These are phyloP conservation scores for Aspergillus tanneri DNA, from an alignment of 2,329 filamentous ascomycete species.

Conservation along the genomic window DNA sequence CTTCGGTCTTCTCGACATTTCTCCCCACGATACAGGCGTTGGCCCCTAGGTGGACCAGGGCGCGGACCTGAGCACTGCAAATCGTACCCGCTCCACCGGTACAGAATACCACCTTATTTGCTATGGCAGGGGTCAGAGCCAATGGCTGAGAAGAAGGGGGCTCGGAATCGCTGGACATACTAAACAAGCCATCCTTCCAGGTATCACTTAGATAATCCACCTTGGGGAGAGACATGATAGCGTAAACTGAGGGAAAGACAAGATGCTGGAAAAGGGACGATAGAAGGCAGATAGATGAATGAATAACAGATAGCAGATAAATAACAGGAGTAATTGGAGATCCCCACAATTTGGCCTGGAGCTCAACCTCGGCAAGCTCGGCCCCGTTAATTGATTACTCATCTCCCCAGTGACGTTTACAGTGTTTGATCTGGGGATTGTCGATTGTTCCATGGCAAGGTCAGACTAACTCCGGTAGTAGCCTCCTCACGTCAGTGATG, in stretches of 20 bases:
- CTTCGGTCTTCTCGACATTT: slow-evolving; percentile 82
- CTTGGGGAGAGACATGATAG: slow-evolving; percentile 65
- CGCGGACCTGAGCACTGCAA: slow-evolving; percentile 89
- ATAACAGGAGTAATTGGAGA: too few species aligned
- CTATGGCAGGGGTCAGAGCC: slow-evolving; percentile 45
- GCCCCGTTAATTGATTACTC: too few species aligned
- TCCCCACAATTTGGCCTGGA: too few species aligned
- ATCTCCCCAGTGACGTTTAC: too few species aligned
- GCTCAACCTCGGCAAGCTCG: not conserved
- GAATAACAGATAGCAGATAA: too few species aligned
- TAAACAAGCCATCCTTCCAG: slow-evolving; percentile 85
- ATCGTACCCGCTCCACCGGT: slow-evolving; percentile 93
- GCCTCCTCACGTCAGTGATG: too few species aligned
- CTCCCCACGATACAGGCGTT: slow-evolving; percentile 93
- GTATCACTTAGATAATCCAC: slow-evolving; percentile 76
- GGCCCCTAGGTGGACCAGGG: slow-evolving; percentile 84
- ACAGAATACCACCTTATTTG: slow-evolving; percentile 86
- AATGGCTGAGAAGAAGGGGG: not conserved
- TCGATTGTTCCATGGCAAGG: too few species aligned
- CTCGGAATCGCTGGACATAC: slow-evolving; percentile 48
- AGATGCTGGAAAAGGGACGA: too few species aligned
- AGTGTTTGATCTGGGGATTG: too few species aligned
- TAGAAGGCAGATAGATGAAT: too few species aligned
- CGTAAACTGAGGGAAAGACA: not conserved
- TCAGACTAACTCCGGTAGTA: too few species aligned